Evolutionary conservation across 2,329 filamentous ascomycete genomes (phyloP), one percentile per base, ranked within the genome.

Genomic region (Colletotrichum spaethianum): DNA sequence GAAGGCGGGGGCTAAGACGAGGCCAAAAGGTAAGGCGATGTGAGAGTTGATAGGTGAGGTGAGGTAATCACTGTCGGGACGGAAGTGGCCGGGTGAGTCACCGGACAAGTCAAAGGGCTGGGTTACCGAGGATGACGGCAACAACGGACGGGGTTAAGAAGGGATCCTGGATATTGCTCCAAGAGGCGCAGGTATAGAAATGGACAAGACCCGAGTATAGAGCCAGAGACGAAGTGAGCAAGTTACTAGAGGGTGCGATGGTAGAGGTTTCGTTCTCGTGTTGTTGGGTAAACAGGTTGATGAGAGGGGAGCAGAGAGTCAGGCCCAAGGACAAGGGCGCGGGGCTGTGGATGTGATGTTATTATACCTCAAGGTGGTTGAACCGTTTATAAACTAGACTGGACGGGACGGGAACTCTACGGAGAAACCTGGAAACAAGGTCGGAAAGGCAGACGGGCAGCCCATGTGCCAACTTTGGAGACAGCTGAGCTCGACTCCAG

Each of bases 41-140:
- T 16, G 33, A 67, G 36, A 40, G 36, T 26, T 26, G 31, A 38
- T 26, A 48, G 55, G 53, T 36, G 16, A 44, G 48, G 31, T 42
- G 18, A 69, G 18, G 44, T 67, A 67, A 28, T 55, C 53, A 40
- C 33, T 56, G 50, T 53, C 23, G 52, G 57, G 57, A 67, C 28
- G 65, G 57, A 57, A 68, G 50, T 57, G 57, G 57, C 64, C 69
- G 64, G 57, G 69, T 71, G 69, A 71, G 69, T 71, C 69, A 68
- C 69, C 64, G 42, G 56, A 31, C 63, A 31, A 23, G 50, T 36
- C 36, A 48, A 63, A 36, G 40, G 31, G 28, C 31, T 26, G 48
- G 50, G 44, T 55, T 28, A 33, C 46, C 61, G 60, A 52, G 60
- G 44, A 63, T 40, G 23, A 28, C 23, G 36, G 31, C 60, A 18